Base-by-base conservation (phyloP, 345 rosid genomes). In the Lepidium aucheri region DNA sequence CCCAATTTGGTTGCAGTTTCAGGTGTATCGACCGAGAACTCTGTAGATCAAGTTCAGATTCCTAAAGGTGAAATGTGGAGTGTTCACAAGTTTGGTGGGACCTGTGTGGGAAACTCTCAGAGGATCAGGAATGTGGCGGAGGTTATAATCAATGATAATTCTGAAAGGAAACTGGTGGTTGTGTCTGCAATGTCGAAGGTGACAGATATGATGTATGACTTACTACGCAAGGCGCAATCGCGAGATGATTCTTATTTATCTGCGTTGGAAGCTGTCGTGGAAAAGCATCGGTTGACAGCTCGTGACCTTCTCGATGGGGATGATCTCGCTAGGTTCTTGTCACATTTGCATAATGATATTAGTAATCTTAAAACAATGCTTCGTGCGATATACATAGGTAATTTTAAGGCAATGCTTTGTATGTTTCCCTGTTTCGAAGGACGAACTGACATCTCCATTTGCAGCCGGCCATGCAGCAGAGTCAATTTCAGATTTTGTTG, bases 151-250 rank as follows among this genome's bases (percentile, higher is more conserved):
- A 81, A 73, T 14, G 97, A 95, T 78, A 75, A 65, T 50, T 74
- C 89, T 0, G 91, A 91, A 53, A 83, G 85, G 80, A 91, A 91
- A 74, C 80, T 95, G 73, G 85, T 83, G 43, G 89, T 95, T 58
- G 99, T 95, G 30, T 95, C 96, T 3, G 97, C 99, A 5, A 87
- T 95, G 99, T 89, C 99, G 3, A 91, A 91, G 77, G 99, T 95
- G 66, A 95, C 99, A 1, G 99, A 95, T 77, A 89, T 95, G 97
- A 95, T 95, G 94, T 95, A 89, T 69, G 95, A 89, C 66, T 89
- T 95, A 65, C 79, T 95, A 33, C 28, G 74, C 76, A 89, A 81
- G 86, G 99, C 99, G 40, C 91, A 89, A 55, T 79, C 86, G 10
- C 83, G 96, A 36, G 95, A 89, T 74, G 97, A 83, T 65, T 84